Percentiles rank a stretch among this genome's conserved stretches.
phyloP scores from a whole-genome alignment of 2,329 filamentous ascomycete species.

The Macrophomina tecta region DNA sequence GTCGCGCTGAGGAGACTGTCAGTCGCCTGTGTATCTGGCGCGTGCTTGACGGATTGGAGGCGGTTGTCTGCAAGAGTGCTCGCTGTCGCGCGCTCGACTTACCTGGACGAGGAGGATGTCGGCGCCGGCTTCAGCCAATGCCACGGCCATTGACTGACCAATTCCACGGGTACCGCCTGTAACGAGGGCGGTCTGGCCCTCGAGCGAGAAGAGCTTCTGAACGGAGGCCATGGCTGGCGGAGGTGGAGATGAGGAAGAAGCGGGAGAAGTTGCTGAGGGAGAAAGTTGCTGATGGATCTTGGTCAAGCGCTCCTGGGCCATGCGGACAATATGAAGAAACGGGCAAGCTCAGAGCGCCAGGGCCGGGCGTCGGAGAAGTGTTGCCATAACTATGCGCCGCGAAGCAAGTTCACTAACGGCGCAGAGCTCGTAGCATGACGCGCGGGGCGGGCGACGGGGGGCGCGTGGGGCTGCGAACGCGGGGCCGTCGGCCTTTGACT shows the following conservation, averaged over 20 bases:
- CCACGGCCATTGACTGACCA: constrained; percentile 57
- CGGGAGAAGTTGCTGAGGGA: constrained; percentile 34
- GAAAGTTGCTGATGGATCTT: constrained; percentile 16
- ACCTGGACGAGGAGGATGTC: constrained; percentile 59
- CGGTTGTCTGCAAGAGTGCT: not conserved
- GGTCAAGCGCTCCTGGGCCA: constrained; percentile 16
- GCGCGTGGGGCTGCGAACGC: constrained; percentile 6
- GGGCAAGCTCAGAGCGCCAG: constrained; percentile 1
- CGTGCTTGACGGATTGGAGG: not conserved
- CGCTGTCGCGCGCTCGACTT: constrained; percentile 18
- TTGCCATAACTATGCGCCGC: not conserved
- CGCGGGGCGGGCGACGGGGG: constrained; percentile 9
- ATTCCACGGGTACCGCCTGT: constrained; percentile 59
- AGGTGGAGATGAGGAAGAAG: constrained; percentile 31
- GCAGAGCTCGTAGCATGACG: not conserved
- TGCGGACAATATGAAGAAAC: constrained; percentile 18
- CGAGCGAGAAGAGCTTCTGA: constrained; percentile 55
- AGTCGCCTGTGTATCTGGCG: not conserved
- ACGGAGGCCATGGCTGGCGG: constrained; percentile 42
- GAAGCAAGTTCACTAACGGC: not conserved
- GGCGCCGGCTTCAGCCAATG: constrained; percentile 58
- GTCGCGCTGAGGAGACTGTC: constrained; percentile 56
- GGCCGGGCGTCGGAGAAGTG: constrained; percentile 15
- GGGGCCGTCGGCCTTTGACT: constrained; percentile 27
- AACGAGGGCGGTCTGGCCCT: constrained; percentile 57